Conservation (phyloP, 78 protist species). For the Polysphondylium violaceum region DNA sequence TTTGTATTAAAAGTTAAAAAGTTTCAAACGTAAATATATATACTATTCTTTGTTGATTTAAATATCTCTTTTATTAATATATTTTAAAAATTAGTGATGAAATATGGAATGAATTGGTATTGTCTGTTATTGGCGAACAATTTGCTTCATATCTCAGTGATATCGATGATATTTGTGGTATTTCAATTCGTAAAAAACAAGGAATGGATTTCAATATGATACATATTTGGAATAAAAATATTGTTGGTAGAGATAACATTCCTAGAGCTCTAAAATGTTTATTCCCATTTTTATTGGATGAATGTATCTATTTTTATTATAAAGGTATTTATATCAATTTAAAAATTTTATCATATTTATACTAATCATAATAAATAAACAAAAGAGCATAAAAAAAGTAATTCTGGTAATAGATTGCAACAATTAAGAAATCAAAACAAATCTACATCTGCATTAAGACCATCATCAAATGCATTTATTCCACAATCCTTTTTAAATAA, state of each 20-base stretch:
- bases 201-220: constrained; percentile 70
- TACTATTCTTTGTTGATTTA: not conserved
- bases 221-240: constrained; percentile 63
- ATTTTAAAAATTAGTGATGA: constrained; percentile 41
- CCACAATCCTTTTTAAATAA: too few species aligned
- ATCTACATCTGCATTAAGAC: constrained; percentile 1
- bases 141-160: constrained; percentile 41
- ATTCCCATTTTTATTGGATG: constrained; percentile 49
- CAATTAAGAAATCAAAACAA: constrained; percentile 16
- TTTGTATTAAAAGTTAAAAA: constrained; percentile 63
- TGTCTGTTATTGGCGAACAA: constrained; percentile 72
- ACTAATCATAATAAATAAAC: not conserved
- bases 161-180: constrained; percentile 80
- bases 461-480: constrained; percentile 12
- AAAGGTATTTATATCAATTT: not conserved
- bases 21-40: constrained; percentile 22
- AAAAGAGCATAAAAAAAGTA: not conserved
- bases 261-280: constrained; percentile 48
- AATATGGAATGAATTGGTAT: constrained; percentile 76
- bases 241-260: constrained; percentile 12
- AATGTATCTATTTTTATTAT: constrained; percentile 24
- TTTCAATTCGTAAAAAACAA: constrained; percentile 70
- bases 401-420: not conserved
- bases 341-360: not conserved
- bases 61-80: not conserved